Evolutionary conservation across 2,329 filamentous ascomycete genomes (phyloP), one percentile per base, ranked within the genome.

Genomic region (Exserohilum turcica): DNA sequence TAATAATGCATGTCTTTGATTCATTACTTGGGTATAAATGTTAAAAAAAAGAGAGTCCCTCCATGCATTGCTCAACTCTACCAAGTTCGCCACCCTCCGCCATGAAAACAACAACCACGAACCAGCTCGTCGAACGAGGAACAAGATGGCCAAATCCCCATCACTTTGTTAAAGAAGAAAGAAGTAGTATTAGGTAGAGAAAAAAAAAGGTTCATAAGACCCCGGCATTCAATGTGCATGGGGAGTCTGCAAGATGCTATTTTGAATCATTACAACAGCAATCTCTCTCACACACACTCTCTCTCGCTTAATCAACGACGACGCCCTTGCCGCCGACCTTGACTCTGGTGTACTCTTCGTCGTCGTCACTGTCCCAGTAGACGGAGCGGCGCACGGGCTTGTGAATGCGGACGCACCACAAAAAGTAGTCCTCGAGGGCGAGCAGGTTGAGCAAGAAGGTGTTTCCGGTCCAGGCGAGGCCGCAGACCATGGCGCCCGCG

Each of bases 361-460:
- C 61, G 1, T 67, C 64, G 6, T 64, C 61, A 2, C 48, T 61
- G 0, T 65, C 68, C 35, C 57, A 60, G 6, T 57, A 40, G 4
- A 60, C 53, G 1, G 50, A 45, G 19, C 58, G 49, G 6, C 67
- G 49, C 57, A 70, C 70, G 2, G 86, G 86, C 76, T 89, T 90
- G 67, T 89, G 84, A 28, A 89, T 84, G 47, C 85, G 78, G 35
- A 89, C 66, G 12, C 79, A 63, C 77, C 81, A 84, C 31, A 89
- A 74, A 67, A 89, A 87, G 66, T 86, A 88, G 63, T 90, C 87
- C 68, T 90, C 87, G 13, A 89, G 27, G 1, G 83, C 79, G 28
- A 88, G 73, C 48, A 90, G 70, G 68, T 90, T 90, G 48, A 89
- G 74, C 49, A 90, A 68, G 2, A 83, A 65, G 0, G 66, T 54